phyloP scores from a whole-genome alignment of 2,329 filamentous ascomycete genomes.

The Xylogone sp. region DNA sequence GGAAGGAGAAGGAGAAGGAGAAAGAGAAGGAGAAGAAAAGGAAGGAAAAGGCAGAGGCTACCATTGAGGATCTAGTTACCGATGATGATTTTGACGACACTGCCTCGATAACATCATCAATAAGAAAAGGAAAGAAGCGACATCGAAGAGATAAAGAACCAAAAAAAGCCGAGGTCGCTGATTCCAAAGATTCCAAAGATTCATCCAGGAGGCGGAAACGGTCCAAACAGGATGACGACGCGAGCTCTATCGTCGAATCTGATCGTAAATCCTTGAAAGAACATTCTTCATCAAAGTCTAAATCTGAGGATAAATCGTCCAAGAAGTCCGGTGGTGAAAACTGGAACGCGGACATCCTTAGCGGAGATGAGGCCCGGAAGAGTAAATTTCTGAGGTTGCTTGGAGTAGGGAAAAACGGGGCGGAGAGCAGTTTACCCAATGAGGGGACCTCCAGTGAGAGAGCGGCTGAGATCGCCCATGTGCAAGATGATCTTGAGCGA shows the following conservation, averaged over 20 bases:
- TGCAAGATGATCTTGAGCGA: constrained; percentile 30
- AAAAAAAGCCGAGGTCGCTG: background rate
- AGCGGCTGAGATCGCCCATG: constrained; percentile 17
- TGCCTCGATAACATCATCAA: too few species aligned
- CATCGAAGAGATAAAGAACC: background rate
- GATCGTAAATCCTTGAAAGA: background rate
- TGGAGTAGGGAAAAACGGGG: constrained; percentile 22
- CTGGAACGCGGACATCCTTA: constrained; percentile 27
- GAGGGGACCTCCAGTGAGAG: constrained; percentile 3
- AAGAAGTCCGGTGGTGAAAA: constrained; percentile 13
- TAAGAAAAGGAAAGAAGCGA: constrained; percentile 7
- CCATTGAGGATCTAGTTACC: constrained; percentile 1
- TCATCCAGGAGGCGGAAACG: background rate
- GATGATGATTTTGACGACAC: too few species aligned
- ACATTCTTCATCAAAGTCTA: background rate
- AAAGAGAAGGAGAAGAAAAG: constrained; percentile 7
- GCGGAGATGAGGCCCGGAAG: constrained; percentile 26
- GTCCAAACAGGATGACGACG: background rate
- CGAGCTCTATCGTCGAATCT: background rate
- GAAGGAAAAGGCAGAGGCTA: constrained; percentile 1
- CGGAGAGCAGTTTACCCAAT: background rate
- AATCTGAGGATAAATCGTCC: constrained; percentile 1
- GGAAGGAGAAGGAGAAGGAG: constrained; percentile 15
- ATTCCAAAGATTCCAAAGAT: background rate
- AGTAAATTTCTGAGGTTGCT: constrained; percentile 31